Base-by-base conservation (phyloP, 805 yeast species). In the Starmerella stigmatis region DNA sequence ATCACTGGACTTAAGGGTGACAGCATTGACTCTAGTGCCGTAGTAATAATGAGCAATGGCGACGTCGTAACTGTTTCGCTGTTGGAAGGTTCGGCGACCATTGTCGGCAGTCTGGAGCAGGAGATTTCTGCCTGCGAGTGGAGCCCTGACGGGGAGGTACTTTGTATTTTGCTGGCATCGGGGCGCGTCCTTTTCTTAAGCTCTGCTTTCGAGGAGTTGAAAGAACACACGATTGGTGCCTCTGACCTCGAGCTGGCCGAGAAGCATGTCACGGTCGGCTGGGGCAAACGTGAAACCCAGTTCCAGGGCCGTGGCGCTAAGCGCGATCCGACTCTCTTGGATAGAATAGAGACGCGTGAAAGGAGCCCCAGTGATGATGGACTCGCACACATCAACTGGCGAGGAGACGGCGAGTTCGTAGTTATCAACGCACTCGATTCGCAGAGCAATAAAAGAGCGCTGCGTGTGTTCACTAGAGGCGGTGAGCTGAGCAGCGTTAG, bases 281-380 rank as follows among this genome's bases (percentile, higher is more conserved):
- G 99, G 99, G 99, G 99, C 59, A 83, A 81, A 50, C 79, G 81
- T 54, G 97, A 89, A 62, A 92, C 99, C 0, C 99, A 92, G 65
- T 92, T 92, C 63, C 78, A 81, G 63, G 99, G 99, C 42, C 79
- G 75, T 58, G 98, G 98, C 51, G 44, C 32, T 5, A 31, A 32
- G 30, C 69, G 78, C 57, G 98, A 92, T 63, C 98, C 97, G 23
- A 92, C 98, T 0, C 79, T 89, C 64, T 80, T 79, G 0, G 74
- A 76, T 29, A 74, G 72, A 51, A 73, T 78, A 3, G 94, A 89
- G 57, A 63, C 68, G 28, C 97, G 97, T 35, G 66, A 66, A 0
- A 54, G 75, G 6, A 73, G 86, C 2, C 60, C 60, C 0, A 68
- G 68, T 55, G 96, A 89, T 59, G 60, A 64, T 10, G 26, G 11